These are phyloP conservation scores for Stropharia rugosoannulata DNA, from an alignment of 768 basidiomycete genomes.

Conservation along the genomic window DNA sequence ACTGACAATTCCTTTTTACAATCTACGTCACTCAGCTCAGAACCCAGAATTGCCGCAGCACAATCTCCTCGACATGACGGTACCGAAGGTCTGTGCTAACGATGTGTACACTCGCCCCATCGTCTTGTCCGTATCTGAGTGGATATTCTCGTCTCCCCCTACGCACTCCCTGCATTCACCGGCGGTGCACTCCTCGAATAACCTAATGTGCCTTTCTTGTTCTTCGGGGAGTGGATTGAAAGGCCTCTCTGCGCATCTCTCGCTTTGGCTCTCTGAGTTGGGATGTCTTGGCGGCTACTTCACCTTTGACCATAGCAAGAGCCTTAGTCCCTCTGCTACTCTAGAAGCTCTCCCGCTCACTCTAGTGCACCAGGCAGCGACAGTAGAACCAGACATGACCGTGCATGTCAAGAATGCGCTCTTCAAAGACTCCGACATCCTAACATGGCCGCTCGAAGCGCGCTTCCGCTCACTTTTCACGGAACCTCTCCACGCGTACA, in stretches of 20 bases:
- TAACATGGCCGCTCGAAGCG: constrained; percentile 5
- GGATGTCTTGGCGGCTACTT: constrained; percentile 22
- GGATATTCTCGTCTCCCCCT: constrained; percentile 15
- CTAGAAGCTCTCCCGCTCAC: constrained; percentile 19
- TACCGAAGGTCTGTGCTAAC: constrained; percentile 10
- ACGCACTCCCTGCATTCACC: neutral
- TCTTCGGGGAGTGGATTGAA: constrained; percentile 12
- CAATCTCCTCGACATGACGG: constrained; percentile 16
- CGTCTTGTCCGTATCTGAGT: constrained; percentile 17
- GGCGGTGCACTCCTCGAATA: neutral
- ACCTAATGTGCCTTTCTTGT: constrained; percentile 17
- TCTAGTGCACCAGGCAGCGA: constrained; percentile 16
- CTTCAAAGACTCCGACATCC: neutral
- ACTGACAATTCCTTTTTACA: neutral
- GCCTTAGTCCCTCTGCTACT: neutral
- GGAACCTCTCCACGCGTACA: constrained; percentile 11
- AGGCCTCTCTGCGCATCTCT: constrained; percentile 14
- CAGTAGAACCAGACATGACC: constrained; percentile 13
- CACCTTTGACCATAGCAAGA: constrained; percentile 11
- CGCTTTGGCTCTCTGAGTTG: constrained; percentile 16
- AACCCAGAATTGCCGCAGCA: constrained; percentile 11
- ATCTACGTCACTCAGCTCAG: constrained; percentile 3
- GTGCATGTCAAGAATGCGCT: constrained; percentile 4
- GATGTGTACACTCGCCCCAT: constrained; percentile 9
- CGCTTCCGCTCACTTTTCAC: constrained; percentile 18